Conservation (phyloP, 83 land plant species). For the Thuja plicata region DNA sequence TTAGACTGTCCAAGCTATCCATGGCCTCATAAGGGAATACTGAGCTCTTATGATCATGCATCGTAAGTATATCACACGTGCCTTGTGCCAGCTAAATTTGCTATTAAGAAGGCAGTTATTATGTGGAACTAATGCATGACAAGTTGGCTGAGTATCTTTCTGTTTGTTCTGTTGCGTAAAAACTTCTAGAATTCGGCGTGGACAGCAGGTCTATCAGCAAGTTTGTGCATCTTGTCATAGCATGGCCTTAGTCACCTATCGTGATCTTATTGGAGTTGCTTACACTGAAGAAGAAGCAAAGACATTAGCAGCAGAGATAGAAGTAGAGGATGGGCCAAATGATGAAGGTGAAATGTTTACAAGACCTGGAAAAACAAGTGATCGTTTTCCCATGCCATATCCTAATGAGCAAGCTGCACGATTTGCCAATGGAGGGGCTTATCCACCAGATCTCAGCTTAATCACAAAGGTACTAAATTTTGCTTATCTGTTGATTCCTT, state of each 20-base stretch:
- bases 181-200: constrained; percentile 80
- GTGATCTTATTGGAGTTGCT: constrained; percentile 94
- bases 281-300: constrained; percentile 96
- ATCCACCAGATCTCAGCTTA: constrained; percentile 96
- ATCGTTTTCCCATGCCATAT: constrained; percentile 91
- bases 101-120: not conserved
- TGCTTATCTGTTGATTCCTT: not conserved
- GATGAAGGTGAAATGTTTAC: constrained; percentile 97
- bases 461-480: constrained; percentile 73
- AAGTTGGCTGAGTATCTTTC: not conserved
- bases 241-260: constrained; percentile 81
- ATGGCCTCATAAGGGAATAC: constrained; percentile 91
- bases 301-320: constrained; percentile 94
- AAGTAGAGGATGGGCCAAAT: constrained; percentile 95
- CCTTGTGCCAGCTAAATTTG: not conserved
- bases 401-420: constrained; percentile 96
- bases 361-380: constrained; percentile 94
- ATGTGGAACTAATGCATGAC: not conserved
- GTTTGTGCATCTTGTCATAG: constrained; percentile 98
- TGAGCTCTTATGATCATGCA: constrained; percentile 91
- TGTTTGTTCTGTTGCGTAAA: not conserved
- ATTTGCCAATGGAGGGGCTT: constrained; percentile 98
- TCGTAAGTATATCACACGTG: constrained; percentile 51
- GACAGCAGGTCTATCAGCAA: constrained; percentile 96
- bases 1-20: constrained; percentile 75